Evolutionary conservation across 495 filamentous ascomycete genomes (phyloP).

Genomic region (Aspergillus biplanus): DNA sequence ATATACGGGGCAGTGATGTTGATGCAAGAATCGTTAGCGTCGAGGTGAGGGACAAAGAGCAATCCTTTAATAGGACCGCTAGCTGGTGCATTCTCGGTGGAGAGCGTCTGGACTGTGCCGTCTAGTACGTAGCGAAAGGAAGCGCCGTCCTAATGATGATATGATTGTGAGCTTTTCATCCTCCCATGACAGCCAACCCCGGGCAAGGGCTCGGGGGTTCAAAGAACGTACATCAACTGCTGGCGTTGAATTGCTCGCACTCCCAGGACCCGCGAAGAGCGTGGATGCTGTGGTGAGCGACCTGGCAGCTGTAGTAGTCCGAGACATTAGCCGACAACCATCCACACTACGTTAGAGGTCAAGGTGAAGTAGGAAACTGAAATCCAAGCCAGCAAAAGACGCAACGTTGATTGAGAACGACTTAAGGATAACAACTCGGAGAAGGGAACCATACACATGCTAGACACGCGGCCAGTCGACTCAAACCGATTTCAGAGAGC

Average conservation of each 20-base stretch:
- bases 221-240: slow-evolving; percentile 39
- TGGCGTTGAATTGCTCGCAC: slow-evolving; percentile 37
- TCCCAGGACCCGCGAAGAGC: slow-evolving; percentile 45
- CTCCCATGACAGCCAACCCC: not conserved
- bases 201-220: not conserved
- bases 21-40: slow-evolving; percentile 58
- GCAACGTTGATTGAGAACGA: not conserved
- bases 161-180: slow-evolving; percentile 10
- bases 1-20: slow-evolving; percentile 59
- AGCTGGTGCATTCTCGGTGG: slow-evolving; percentile 57
- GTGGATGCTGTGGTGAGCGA: slow-evolving; percentile 41
- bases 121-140: slow-evolving; percentile 65
- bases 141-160: slow-evolving; percentile 55
- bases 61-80: slow-evolving; percentile 69
- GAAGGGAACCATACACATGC: slow-evolving; percentile 15
- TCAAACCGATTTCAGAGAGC: slow-evolving; percentile 2
- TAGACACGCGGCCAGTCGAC: not conserved
- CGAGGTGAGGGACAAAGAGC: slow-evolving; percentile 78
- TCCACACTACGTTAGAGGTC: not conserved
- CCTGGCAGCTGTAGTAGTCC: slow-evolving; percentile 27
- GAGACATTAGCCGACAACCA: slow-evolving; percentile 24
- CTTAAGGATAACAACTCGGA: slow-evolving; percentile 1
- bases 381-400: not conserved
- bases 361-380: not conserved
- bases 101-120: slow-evolving; percentile 70